Evolutionary conservation across 2,329 filamentous ascomycete genomes (phyloP).

Genomic region (Amesomyces nigricolor): DNA sequence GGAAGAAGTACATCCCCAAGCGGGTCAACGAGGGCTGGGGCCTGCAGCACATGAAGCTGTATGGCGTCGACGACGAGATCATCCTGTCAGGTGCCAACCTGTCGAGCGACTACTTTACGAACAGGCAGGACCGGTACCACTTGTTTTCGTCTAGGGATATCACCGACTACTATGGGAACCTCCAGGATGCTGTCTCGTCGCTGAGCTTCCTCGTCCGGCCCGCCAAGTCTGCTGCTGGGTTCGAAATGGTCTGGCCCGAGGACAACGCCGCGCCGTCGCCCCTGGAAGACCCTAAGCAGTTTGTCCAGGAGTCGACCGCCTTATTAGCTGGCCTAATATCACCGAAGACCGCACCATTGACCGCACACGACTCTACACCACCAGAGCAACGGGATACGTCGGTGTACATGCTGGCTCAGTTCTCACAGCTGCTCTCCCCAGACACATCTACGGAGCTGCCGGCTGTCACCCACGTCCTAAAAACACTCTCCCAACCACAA

Average conservation of each 20-base stretch:
- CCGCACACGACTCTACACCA: slow-evolving; percentile 17
- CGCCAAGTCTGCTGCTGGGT: slow-evolving; percentile 48
- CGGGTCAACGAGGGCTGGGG: slow-evolving; percentile 98
- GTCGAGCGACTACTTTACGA: slow-evolving; percentile 91
- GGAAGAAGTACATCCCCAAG: slow-evolving; percentile 77
- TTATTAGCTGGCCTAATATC: slow-evolving; percentile 63
- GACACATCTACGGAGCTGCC: slow-evolving; percentile 86
- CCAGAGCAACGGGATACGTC: slow-evolving; percentile 52
- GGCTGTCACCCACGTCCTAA: slow-evolving; percentile 68
- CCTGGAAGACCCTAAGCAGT: slow-evolving; percentile 61
- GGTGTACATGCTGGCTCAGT: slow-evolving; percentile 81
- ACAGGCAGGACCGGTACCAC: slow-evolving; percentile 92
- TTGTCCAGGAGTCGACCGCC: slow-evolving; percentile 62
- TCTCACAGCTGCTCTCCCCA: slow-evolving; percentile 75
- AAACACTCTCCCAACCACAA: slow-evolving; percentile 55
- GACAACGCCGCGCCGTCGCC: slow-evolving; percentile 72
- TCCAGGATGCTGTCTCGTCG: slow-evolving; percentile 71
- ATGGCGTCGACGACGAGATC: slow-evolving; percentile 90
- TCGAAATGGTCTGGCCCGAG: slow-evolving; percentile 65
- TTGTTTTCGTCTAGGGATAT: slow-evolving; percentile 75
- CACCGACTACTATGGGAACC: slow-evolving; percentile 72
- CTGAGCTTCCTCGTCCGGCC: slow-evolving; percentile 78
- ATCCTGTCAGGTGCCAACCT: slow-evolving; percentile 93
- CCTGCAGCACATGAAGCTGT: slow-evolving; percentile 97
- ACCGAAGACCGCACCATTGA: slow-evolving; percentile 33